Percentiles rank a stretch among this genome's conserved stretches.
Evolutionary conservation across 768 basidiomycete genomes (phyloP).

Genomic region (Xerocomellus dryophilus): DNA sequence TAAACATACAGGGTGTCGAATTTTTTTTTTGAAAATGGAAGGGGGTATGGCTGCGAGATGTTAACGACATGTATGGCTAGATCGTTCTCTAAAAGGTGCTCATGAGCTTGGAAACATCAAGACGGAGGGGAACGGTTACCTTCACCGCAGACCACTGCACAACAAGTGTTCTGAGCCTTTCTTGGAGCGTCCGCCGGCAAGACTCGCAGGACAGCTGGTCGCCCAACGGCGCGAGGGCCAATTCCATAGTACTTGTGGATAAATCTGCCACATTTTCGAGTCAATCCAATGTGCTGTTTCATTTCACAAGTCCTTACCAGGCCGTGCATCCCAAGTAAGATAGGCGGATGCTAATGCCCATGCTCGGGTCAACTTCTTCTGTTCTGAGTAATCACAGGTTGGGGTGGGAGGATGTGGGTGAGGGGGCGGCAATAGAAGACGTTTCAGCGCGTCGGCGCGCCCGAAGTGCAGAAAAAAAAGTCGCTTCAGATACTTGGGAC

Average conservation of each 20-base stretch:
- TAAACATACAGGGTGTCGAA: background rate
- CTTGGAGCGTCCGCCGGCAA: conserved; percentile 60
- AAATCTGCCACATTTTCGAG: conserved; percentile 47
- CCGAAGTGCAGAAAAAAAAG: conserved; percentile 84
- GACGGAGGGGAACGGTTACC: conserved; percentile 35
- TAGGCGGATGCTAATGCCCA: conserved; percentile 84
- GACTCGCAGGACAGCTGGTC: conserved; percentile 68
- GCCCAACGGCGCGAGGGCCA: conserved; percentile 63
- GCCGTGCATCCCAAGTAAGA: conserved; percentile 79
- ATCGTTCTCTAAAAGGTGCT: conserved; percentile 49
- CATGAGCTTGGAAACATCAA: conserved; percentile 1
- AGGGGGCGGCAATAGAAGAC: conserved; percentile 71
- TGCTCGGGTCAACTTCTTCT: conserved; percentile 75
- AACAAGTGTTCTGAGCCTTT: conserved; percentile 65
- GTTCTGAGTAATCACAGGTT: conserved; percentile 67
- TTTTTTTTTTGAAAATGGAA: background rate
- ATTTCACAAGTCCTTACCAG: conserved; percentile 47
- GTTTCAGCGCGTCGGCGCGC: conserved; percentile 76
- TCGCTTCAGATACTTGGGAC: conserved; percentile 73
- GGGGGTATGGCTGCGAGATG: conserved; percentile 6
- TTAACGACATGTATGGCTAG: conserved; percentile 28
- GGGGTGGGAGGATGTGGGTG: conserved; percentile 70
- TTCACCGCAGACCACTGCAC: conserved; percentile 80
- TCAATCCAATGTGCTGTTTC: conserved; percentile 1
- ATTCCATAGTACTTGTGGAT: conserved; percentile 70